Base-by-base conservation (phyloP, 495 filamentous ascomycete genomes). In the Talaromyces nanjingensis region DNA sequence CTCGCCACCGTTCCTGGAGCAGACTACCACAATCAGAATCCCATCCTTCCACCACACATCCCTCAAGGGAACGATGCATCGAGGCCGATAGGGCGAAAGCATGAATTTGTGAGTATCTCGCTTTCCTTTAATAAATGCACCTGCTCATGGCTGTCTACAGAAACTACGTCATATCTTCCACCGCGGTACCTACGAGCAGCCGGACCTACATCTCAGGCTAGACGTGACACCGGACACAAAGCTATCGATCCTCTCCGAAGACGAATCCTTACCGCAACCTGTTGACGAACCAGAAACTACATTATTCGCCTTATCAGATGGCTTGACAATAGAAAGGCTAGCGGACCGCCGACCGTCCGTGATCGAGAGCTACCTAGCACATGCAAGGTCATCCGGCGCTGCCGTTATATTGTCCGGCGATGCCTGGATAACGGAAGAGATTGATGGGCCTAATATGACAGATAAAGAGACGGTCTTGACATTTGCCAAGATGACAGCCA, bases 111-210 rank as follows among this genome's bases (percentile, higher is more conserved):
- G 29, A 62, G 60, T 52, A 34, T 62, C 34, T 12, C 3, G 14
- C 29, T 12, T 24, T 22, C 20, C 5, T 11, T 34, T 14, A 9
- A n/a, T 49, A 37, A 53, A 11, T 1, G 6, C 33, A 12, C 12
- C n/a, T 66, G 62, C 65, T 73, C 20, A 68, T 56, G 27, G n/a
- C 37, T 56, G 22, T 29, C 14, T 47, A 31, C 74, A 94, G 88
- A 89, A 84, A 6, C 81, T 98, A 65, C 87, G 90, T 65, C 94
- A 98, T 74, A 86, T 98, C 61, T 92, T 91, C 75, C 92, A 94
- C 69, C 93, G 96, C 71, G 94, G 92, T 6, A 87, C 89, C 57
- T 76, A 82, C 71, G 76, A 85, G 66, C 83, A 96, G 65, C 91
- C 91, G 6, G 74, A 83, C 18, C 83, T 96, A 18, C 89, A 96